Evolutionary conservation across 345 rosid species (phyloP), one percentile per base, ranked within the genome.

Genomic region (Reutealis trisperma): DNA sequence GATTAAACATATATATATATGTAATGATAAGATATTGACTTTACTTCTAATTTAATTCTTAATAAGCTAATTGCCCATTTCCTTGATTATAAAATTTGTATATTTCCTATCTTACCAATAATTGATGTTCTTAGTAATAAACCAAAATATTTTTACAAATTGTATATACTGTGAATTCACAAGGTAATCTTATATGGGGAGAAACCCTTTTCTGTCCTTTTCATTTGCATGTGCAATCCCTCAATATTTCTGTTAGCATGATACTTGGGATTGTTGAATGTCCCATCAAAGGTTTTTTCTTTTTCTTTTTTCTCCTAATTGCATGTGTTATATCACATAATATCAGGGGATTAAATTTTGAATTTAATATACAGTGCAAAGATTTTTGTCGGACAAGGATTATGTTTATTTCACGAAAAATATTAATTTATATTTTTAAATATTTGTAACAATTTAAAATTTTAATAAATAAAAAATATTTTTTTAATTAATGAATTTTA

Each of bases 201-300:
- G 16, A 27, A 30, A 34, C 16, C 32, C 6, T 37, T 22, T n/a
- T 13, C 21, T 16, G 70, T 79, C 86, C 42, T 68, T 79, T 68
- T 81, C 86, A 51, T 13, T 68, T 64, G 81, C 83, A 73, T 77
- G 79, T 74, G 80, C 69, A 8, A 59, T 47, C 47, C 41, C 41
- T 37, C 41, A 4, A 4, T 37, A 34, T 5, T 0, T 57, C 70
- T 13, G 22, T 57, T 37, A 55, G 54, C 24, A 59, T 32, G 63
- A 77, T 67, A 30, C 62, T 30, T 65, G 82, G 75, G 76, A 37
- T 72, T 73, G 51, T 68, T n/a, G 34, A 58, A 14, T 54, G 76
- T 79, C 70, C 81, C 81, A 73, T 70, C 41, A 58, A 4, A 61
- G 81, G 80, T 80, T 77, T 76, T 77, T 9, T n/a, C n/a, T n/a